Conservation (phyloP, 2,329 filamentous ascomycete genomes). For the Aspergillus melleus region DNA sequence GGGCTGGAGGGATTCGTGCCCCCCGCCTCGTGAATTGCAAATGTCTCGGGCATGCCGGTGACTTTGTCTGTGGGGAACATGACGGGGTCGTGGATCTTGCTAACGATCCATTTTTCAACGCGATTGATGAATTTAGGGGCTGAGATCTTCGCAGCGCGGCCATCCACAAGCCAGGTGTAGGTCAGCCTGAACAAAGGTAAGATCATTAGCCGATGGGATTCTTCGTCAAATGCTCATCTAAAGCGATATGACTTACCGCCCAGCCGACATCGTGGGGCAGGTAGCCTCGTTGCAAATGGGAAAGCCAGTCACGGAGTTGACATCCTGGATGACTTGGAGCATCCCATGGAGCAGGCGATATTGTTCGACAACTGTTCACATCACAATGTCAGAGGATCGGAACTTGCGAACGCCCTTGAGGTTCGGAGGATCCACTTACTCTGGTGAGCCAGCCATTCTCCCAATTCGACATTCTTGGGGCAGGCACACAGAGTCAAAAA, state of each 20-base stretch:
- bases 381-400: neutral
- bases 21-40: conserved; percentile 55
- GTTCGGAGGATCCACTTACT: conserved; percentile 53
- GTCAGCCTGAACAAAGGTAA: conserved; percentile 64
- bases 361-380: conserved; percentile 76
- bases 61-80: conserved; percentile 88
- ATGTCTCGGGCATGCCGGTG: conserved; percentile 58
- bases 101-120: conserved; percentile 95
- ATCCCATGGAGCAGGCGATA: conserved; percentile 87
- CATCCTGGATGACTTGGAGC: conserved; percentile 83
- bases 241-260: conserved; percentile 64
- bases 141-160: conserved; percentile 85
- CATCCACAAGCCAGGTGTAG: conserved; percentile 92
- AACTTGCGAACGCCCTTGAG: conserved; percentile 1
- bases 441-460: conserved; percentile 95
- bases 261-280: conserved; percentile 92
- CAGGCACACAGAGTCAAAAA: conserved; percentile 94
- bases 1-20: conserved; percentile 51
- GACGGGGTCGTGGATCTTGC: conserved; percentile 85
- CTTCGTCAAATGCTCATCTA: neutral
- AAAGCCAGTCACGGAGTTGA: conserved; percentile 70
- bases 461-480: conserved; percentile 88
- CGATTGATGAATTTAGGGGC: conserved; percentile 92
- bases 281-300: conserved; percentile 80
- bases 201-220: conserved; percentile 15